Conservation (phyloP, 306 rosid species). For the Datisca glomerata region DNA sequence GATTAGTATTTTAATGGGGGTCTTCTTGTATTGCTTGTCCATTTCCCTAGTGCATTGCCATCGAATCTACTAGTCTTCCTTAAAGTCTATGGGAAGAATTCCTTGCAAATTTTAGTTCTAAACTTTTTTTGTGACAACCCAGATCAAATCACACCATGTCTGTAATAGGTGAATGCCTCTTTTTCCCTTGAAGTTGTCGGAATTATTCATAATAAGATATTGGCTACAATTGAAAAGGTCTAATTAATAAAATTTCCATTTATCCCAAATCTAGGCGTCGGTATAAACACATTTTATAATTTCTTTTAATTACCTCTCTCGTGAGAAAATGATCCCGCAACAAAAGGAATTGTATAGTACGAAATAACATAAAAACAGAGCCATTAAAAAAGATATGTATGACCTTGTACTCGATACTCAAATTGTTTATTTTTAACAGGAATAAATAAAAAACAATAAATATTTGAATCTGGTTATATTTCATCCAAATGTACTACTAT, state of each 20-base stretch:
- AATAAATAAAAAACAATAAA: neutral
- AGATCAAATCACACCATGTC: constrained; percentile 1
- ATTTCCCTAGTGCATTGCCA: too few relatives aligned
- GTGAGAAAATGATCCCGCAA: constrained; percentile 4
- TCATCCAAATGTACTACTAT: constrained; percentile 2
- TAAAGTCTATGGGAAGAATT: too few relatives aligned
- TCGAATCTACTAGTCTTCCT: too few relatives aligned
- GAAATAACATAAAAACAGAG: constrained; percentile 5
- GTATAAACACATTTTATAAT: neutral
- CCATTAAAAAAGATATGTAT: too few relatives aligned
- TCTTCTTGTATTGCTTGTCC: too few relatives aligned
- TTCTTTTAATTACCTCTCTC: too few relatives aligned
- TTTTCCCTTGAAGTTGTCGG: neutral
- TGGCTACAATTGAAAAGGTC: neutral
- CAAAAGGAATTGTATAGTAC: neutral
- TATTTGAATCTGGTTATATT: neutral
- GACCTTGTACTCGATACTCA: neutral
- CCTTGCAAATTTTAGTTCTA: too few relatives aligned
- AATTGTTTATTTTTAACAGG: neutral
- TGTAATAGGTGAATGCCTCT: too few relatives aligned
- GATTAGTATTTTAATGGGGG: too few relatives aligned
- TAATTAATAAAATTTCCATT: neutral
- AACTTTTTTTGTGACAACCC: too few relatives aligned
- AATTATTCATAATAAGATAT: too few relatives aligned
- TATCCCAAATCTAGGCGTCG: too few relatives aligned